Percentiles rank a stretch among this genome's conserved stretches.
Conservation (phyloP, 1,139 yeast species). For the Debaryomyces sp. region DNA sequence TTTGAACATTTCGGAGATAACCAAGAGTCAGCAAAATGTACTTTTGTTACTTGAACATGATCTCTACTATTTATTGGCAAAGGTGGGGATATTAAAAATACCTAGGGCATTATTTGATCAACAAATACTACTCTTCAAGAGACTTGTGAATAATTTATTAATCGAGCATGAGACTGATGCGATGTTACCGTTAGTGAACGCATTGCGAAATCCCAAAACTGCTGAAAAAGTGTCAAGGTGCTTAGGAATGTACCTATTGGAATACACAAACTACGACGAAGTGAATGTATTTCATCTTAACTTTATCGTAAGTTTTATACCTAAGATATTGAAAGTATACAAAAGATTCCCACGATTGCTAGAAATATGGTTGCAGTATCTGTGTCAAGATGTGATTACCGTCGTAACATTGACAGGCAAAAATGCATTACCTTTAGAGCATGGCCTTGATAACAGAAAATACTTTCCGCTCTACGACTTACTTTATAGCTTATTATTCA, state of each 20-base stretch:
- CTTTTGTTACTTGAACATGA: slow-evolving; percentile 8
- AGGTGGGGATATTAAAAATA: slow-evolving; percentile 10
- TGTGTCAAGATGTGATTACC: slow-evolving; percentile 4
- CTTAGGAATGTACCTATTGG: slow-evolving; percentile 13
- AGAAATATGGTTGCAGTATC: slow-evolving; percentile 11
- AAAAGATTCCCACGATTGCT: slow-evolving; percentile 12
- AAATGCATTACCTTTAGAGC: not conserved
- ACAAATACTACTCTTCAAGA: slow-evolving; percentile 16
- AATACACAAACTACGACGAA: slow-evolving; percentile 10
- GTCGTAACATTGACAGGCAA: slow-evolving; percentile 1
- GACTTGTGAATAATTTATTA: slow-evolving; percentile 12
- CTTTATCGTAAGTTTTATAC: slow-evolving; percentile 12
- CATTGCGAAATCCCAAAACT: not conserved
- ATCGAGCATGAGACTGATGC: slow-evolving; percentile 4
- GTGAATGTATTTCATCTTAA: slow-evolving; percentile 11
- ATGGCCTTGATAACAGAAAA: slow-evolving; percentile 2
- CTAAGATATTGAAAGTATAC: slow-evolving; percentile 11
- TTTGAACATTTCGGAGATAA: not conserved
- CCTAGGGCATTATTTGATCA: slow-evolving; percentile 14
- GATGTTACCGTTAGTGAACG: not conserved
- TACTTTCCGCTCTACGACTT: slow-evolving; percentile 12
- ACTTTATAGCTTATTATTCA: slow-evolving; percentile 8
- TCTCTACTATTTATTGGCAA: slow-evolving; percentile 12
- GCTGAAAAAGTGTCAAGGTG: slow-evolving; percentile 8
- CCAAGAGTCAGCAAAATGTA: not conserved